Percentiles rank a stretch among this genome's conserved stretches.
These are phyloP conservation scores for Curvularia hawaiiensis DNA, from an alignment of 2,329 filamentous ascomycete genomes.

Conservation along the genomic window DNA sequence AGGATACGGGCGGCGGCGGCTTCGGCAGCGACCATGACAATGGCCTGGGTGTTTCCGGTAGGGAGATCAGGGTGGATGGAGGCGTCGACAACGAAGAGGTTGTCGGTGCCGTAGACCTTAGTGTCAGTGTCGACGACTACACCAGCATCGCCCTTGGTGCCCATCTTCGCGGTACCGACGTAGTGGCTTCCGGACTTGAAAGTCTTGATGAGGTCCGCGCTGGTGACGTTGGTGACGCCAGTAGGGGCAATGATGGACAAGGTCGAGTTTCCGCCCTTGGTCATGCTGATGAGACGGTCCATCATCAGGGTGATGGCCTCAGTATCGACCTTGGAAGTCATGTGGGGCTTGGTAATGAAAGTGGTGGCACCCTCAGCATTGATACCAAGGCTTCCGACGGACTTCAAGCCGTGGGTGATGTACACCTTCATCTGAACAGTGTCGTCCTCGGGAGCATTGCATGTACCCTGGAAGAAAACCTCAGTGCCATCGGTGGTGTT, in stretches of 20 bases:
- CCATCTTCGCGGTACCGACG: conserved; percentile 62
- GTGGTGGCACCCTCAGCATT: conserved; percentile 47
- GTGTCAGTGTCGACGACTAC: conserved; percentile 49
- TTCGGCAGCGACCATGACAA: conserved; percentile 69
- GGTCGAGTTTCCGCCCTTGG: conserved; percentile 34
- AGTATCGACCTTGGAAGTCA: conserved; percentile 54
- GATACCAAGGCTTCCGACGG: conserved; percentile 60
- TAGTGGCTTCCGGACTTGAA: conserved; percentile 46
- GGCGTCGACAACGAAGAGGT: conserved; percentile 54
- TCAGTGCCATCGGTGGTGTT: conserved; percentile 49
- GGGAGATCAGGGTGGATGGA: conserved; percentile 68
- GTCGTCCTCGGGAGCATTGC: conserved; percentile 47
- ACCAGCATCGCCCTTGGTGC: conserved; percentile 46
- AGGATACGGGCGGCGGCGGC: conserved; percentile 61
- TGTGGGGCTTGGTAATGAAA: conserved; percentile 57
- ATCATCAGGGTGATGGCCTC: conserved; percentile 52
- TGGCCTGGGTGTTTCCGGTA: conserved; percentile 69
- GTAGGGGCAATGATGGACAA: conserved; percentile 41
- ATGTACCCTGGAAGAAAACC: conserved; percentile 53
- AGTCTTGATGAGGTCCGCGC: conserved; percentile 41
- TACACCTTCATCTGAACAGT: conserved; percentile 54
- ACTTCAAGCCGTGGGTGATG: conserved; percentile 66
- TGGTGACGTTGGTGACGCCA: conserved; percentile 50
- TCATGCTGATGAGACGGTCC: conserved; percentile 51
- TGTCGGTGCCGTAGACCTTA: conserved; percentile 53